Evolutionary conservation across 495 filamentous ascomycete genomes (phyloP), one percentile per base, ranked within the genome.

Genomic region (Lepraria neglecta): DNA sequence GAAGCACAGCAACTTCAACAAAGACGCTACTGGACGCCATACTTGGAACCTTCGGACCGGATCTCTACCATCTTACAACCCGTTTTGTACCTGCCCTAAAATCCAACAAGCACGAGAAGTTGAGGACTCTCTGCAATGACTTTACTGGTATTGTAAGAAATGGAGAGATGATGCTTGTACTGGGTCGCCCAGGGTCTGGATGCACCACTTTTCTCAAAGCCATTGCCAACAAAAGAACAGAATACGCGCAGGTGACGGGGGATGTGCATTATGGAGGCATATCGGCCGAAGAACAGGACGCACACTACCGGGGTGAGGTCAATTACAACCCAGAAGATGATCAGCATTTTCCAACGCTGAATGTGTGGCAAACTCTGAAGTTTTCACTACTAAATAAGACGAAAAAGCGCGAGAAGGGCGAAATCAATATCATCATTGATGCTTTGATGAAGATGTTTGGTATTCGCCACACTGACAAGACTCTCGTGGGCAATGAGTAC

Each of bases 241-340:
- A 75, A 0, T 92, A 84, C 64, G 86, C 86, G 1, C 78, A 75
- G 3, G 86, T 94, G 28, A 74, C 80, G 17, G 90, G 89, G 10
- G 83, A 90, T 6, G 81, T 94, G 33, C 82, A 77, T 24, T 94
- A 92, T 67, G 88, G 88, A 63, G 87, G 88, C 44, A 87, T 92
- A 31, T 79, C 86, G 0, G 83, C 88, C 0, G 77, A 82, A 31
- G 84, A 88, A 63, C 85, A 88, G 66, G 74, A 80, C 50, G 82
- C 83, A 66, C 76, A 81, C 58, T 92, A 89, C 73, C 81, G 87
- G 48, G 88, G 88, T 42, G 88, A 96, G 70, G 86, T 92, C 66
- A 89, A 86, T 67, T 91, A 91, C 71, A 91, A 91, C 66, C 81
- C 80, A 14, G 89, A 94, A 72, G 89, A 94, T 59, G 90, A 95